These are phyloP conservation scores for Yamadazyma dendronema DNA, from an alignment of 1,139 yeast species.

Conservation along the genomic window DNA sequence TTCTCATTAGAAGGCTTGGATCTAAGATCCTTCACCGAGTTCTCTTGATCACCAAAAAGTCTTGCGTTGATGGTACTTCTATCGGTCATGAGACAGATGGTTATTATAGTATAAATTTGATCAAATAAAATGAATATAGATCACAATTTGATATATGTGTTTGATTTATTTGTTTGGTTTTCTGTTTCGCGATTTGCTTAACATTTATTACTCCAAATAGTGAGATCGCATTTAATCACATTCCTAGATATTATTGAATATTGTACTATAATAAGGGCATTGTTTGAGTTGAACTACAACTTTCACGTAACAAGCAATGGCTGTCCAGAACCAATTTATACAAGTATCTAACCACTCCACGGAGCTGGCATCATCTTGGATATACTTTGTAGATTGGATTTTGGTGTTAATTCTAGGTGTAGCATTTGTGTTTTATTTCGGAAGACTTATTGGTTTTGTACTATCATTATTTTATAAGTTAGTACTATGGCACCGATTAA, in stretches of 20 bases:
- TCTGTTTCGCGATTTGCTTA: too few relatives aligned
- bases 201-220: too few relatives aligned
- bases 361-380: slow-evolving; percentile 47
- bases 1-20: slow-evolving; percentile 1
- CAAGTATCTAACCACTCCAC: slow-evolving; percentile 15
- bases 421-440: slow-evolving; percentile 71
- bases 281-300: neutral
- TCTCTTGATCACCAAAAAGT: slow-evolving; percentile 4
- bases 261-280: too few relatives aligned
- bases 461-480: slow-evolving; percentile 52
- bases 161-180: neutral
- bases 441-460: slow-evolving; percentile 66
- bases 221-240: too few relatives aligned
- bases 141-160: too few relatives aligned
- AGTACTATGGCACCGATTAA: slow-evolving; percentile 61
- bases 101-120: neutral
- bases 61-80: neutral
- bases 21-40: slow-evolving; percentile 1
- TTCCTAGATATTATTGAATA: too few relatives aligned
- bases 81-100: neutral
- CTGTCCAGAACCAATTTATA: slow-evolving; percentile 16
- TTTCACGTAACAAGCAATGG: slow-evolving; percentile 11
- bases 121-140: too few relatives aligned
- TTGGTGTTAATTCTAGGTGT: slow-evolving; percentile 61
- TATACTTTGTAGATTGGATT: slow-evolving; percentile 81